Evolutionary conservation across 441 rosid species (phyloP), one percentile per base, ranked within the genome.

Genomic region (Bocquillonia castaneifolia): DNA sequence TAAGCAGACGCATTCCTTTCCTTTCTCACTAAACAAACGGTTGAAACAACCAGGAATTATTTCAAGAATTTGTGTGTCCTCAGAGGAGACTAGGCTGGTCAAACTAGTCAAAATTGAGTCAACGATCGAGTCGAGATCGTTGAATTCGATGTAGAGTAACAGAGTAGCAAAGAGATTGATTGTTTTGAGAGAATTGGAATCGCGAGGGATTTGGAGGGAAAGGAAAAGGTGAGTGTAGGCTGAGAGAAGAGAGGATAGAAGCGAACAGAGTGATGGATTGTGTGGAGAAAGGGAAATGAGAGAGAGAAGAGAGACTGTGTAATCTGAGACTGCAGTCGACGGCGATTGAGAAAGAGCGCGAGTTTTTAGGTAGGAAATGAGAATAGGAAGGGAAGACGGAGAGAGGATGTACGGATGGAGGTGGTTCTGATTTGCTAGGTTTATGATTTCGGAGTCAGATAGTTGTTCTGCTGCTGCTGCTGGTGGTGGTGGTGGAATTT

Each of bases 61-160:
- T 70, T 89, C 92, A 45, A 91, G 82, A 78, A 89, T 58, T 76
- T 89, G 93, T 10, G 93, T 81, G 29, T 91, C 97, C 55, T 87
- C 95, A 6, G 82, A 67, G 36, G 63, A 71, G 10, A 52, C 67
- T 42, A 83, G 44, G n/a, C 56, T 68, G 3, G 76, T 50, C 25
- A 78, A 73, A 74, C 56, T 67, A 0, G 53, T 70, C 18, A 79
- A 63, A 29, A 87, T 77, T 34, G 78, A 78, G 51, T 87, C 88
- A 18, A 77, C 75, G 6, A 83, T 52, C 0, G 78, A 51, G 61
- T 76, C 71, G 34, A 88, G 65, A 53, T 86, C 89, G 17, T 67
- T 53, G 6, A 57, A 7, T 6, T 82, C 76, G 50, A 84, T 60
- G 32, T 80, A 37, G 39, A 31, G 56, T 57, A 88, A 63, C 31